Conservation (phyloP, 352 stramenopile genomes). For the Blastocystis sp. region DNA sequence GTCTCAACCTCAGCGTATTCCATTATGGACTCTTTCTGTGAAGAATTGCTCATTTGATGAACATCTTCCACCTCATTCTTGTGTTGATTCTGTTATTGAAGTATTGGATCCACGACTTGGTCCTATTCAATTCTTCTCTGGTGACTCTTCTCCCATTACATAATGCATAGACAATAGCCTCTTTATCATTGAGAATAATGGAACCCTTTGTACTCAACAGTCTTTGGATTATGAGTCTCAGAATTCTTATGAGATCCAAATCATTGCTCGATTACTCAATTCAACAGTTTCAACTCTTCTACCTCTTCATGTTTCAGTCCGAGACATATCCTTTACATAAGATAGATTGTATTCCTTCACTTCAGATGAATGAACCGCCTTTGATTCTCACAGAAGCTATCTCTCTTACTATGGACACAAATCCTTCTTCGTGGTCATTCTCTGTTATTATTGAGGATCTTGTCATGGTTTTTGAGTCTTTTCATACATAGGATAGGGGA, state of each 20-base stretch:
- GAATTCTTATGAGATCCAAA: neutral
- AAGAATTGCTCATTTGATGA: neutral
- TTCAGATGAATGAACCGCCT: neutral
- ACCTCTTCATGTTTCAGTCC: neutral
- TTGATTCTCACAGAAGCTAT: neutral
- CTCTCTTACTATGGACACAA: neutral
- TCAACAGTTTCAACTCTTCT: neutral
- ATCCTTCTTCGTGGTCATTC: neutral
- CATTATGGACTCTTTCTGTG: neutral
- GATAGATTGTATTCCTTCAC: neutral
- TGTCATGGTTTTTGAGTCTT: neutral
- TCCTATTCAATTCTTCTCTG: neutral
- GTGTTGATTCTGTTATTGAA: neutral
- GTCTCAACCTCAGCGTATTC: neutral
- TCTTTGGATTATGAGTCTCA: neutral
- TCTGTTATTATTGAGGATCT: neutral
- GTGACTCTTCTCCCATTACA: neutral
- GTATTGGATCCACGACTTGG: neutral
- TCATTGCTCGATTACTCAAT: neutral
- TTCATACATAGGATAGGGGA: neutral
- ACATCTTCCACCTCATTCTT: neutral
- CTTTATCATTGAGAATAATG: neutral
- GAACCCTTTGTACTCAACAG: neutral
- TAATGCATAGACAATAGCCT: neutral
- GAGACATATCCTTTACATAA: slow-evolving; percentile 20